Evolutionary conservation across 306 rosid species (phyloP), one percentile per base, ranked within the genome.

Genomic region (Medicago arabica): DNA sequence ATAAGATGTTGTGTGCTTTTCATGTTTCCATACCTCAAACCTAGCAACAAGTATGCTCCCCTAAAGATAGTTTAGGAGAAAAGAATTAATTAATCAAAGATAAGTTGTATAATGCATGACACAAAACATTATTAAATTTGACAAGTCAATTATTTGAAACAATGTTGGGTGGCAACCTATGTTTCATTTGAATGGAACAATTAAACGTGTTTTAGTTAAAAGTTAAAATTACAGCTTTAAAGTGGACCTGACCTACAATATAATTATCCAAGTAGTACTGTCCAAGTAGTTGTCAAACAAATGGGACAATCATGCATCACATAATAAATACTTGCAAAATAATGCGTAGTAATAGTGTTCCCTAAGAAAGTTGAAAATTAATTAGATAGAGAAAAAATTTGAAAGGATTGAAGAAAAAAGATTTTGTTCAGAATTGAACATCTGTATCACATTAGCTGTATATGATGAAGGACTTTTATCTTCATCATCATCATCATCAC

Each of bases 161-260:
- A 65, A 69, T 21, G 62, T n/a, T 61, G 64, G 76, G 83, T 82
- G 80, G 71, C 74, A 75, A 67, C 81, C 69, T 81, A 69, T 79
- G 81, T 81, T 78, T 75, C 81, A 72, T 60, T 76, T n/a, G 51
- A 76, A 76, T 81, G 73, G 75, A 83, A 80, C 81, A 83, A 75
- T 49, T 78, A 81, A 75, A 73, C 62, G 74, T 64, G 69, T 67
- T 36, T 81, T 75, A 78, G 85, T 84, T 82, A 75, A 85, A 81
- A 82, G 82, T 72, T 65, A 70, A 74, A 71, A 78, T 79, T 80
- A 89, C 89, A 86, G 91, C 89, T 73, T 81, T 72, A 75, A 83
- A 80, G 91, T 87, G 92, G 97, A 76, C 87, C 92, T 73, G 82
- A 67, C 82, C 91, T 81, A 63, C 65, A 66, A 66, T 53, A 65